Base-by-base conservation (phyloP, 208 protist genomes). In the Zelonia costaricensis region DNA sequence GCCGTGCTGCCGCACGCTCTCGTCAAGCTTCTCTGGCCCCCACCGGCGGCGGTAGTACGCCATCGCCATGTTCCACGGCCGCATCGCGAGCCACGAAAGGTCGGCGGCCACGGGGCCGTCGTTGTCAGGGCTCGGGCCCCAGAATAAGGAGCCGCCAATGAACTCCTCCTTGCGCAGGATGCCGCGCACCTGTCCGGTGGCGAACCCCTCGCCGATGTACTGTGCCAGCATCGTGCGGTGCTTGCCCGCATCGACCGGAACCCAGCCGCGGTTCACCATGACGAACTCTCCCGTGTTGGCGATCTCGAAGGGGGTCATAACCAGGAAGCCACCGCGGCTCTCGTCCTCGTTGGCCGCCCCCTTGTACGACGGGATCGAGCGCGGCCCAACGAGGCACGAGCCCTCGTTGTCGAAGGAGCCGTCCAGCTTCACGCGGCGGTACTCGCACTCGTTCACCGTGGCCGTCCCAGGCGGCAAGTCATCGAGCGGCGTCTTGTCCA, bases 341-440 rank as follows among this genome's bases (percentile, higher is more conserved):
- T 95, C 86, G 40, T 92, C 86, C 15, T 61, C 76, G 58, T 78
- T 86, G 2, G 84, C 59, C 9, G 84, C 81, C 0, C 86, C 85
- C 63, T 92, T 89, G 69, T 89, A 90, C 9, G 84, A 88, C 1
- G 90, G 82, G n/a, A 95, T 60, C 7, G 76, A 45, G 38, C 90
- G 90, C n/a, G 90, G 90, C 6, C 90, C 90, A 6, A 95, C 90
- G 13, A 95, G 69, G 51, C 83, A 71, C 16, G 82, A 88, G 35
- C 90, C 90, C 49, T 92, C 85, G 65, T 93, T 93, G 75, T 95
- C 90, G 52, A 93, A 78, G n/a, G 74, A 83, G 2, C 90, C 90
- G 28, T 91, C 69, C 6, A 95, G 62, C 33, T 59, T 52, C 3
- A 83, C 74, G 3, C 63, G 85, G 15, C 56, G 74, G 66, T 73